Evolutionary conservation across 306 rosid genomes (phyloP).

Genomic region (Fragaria iinumae): DNA sequence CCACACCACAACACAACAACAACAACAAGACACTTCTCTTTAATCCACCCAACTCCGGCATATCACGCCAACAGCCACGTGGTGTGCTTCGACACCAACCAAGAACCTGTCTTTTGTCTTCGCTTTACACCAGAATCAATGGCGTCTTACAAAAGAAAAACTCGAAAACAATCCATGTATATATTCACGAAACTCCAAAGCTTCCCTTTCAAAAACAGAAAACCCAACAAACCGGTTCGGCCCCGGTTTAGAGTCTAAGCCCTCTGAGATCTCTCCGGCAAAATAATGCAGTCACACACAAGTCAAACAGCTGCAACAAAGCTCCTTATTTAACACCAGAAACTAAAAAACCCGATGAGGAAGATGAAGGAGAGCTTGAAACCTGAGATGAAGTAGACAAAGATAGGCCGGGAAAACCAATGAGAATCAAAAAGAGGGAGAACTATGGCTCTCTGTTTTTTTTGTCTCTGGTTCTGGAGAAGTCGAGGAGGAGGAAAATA

Average conservation of each 20-base stretch:
- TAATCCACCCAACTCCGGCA: constrained; percentile 48
- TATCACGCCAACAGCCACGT: constrained; percentile 39
- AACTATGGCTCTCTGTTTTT: constrained; percentile 11
- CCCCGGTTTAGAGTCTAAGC: constrained; percentile 1
- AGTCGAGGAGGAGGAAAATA: constrained; percentile 33
- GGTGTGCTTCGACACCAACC: constrained; percentile 10
- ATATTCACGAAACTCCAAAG: neutral
- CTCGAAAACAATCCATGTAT: constrained; percentile 12
- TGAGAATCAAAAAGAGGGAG: constrained; percentile 26
- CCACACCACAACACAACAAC: neutral
- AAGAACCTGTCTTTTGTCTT: constrained; percentile 9
- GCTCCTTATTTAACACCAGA: constrained; percentile 7
- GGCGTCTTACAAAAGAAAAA: constrained; percentile 42
- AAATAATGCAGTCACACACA: constrained; percentile 3
- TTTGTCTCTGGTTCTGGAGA: constrained; percentile 36
- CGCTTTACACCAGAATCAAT: constrained; percentile 29
- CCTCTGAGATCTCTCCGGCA: constrained; percentile 43
- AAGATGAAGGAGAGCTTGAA: constrained; percentile 21
- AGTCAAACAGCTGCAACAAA: constrained; percentile 19
- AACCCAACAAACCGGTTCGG: neutral
- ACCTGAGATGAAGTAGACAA: neutral
- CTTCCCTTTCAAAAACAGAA: constrained; percentile 23
- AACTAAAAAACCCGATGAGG: neutral
- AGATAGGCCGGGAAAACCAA: constrained; percentile 23
- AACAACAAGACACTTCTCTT: constrained; percentile 27